A percentile compares a stretch with the other conserved stretches of the same genome.
phyloP scores from a whole-genome alignment of 2,329 filamentous ascomycete genomes.

The Delphinella strobiligena region DNA sequence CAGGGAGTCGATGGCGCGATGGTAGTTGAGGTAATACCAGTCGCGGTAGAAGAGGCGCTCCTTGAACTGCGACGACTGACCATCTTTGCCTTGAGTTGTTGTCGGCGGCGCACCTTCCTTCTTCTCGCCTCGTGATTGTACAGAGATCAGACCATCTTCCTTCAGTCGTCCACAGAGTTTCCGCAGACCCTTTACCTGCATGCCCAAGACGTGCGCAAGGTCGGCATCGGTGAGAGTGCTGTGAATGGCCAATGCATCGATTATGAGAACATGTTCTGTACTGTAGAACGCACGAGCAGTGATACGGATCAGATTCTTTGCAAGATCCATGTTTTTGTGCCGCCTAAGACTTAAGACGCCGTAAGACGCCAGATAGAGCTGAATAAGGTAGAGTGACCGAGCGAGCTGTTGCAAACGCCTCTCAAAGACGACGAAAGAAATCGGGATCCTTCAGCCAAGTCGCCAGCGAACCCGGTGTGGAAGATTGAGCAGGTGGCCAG shows the following conservation, averaged over 20 bases:
- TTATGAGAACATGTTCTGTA: slow-evolving; percentile 68
- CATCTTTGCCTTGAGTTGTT: slow-evolving; percentile 8
- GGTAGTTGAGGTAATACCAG: slow-evolving; percentile 96
- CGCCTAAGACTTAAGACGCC: slow-evolving; percentile 8
- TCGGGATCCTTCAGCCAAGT: too few species aligned
- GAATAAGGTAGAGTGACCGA: background rate
- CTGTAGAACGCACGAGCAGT: slow-evolving; percentile 79
- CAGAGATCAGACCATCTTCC: slow-evolving; percentile 73
- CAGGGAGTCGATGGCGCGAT: slow-evolving; percentile 86
- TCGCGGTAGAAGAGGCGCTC: slow-evolving; percentile 45
- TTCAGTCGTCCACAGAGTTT: slow-evolving; percentile 75
- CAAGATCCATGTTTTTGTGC: slow-evolving; percentile 39
- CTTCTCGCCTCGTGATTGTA: slow-evolving; percentile 44
- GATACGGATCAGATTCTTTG: slow-evolving; percentile 71
- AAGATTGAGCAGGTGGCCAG: too few species aligned
- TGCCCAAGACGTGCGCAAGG: slow-evolving; percentile 71
- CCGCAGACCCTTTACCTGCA: slow-evolving; percentile 84
- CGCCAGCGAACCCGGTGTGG: too few species aligned
- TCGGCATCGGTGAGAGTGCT: slow-evolving; percentile 73
- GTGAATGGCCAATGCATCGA: slow-evolving; percentile 69
- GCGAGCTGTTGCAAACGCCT: too few species aligned
- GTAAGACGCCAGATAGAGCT: background rate
- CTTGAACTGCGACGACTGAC: slow-evolving; percentile 14
- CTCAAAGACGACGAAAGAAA: too few species aligned
- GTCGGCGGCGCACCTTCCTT: slow-evolving; percentile 19